These are phyloP conservation scores for Mycena floridula DNA, from an alignment of 768 basidiomycete species.

Conservation along the genomic window DNA sequence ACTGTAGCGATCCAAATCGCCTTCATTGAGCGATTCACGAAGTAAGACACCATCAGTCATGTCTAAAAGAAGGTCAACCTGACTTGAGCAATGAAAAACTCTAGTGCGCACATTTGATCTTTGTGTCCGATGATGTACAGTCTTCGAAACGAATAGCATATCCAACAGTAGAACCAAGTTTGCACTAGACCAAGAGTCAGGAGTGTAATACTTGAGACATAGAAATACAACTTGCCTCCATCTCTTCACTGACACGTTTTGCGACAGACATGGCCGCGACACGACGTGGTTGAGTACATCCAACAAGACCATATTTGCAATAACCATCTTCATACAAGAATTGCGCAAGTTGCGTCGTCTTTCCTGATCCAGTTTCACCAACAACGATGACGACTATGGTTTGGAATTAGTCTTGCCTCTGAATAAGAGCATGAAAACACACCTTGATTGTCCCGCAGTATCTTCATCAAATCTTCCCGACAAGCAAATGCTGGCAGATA, in stretches of 20 bases:
- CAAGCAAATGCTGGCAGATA: constrained; percentile 98
- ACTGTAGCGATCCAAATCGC: constrained; percentile 95
- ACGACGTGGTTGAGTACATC: constrained; percentile 97
- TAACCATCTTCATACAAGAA: constrained; percentile 98
- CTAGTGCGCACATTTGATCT: constrained; percentile 82
- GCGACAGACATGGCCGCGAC: constrained; percentile 99
- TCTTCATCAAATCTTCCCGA: constrained; percentile 84
- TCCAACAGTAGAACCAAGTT: constrained; percentile 86
- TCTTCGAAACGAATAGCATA: constrained; percentile 99
- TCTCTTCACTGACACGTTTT: constrained; percentile 99
- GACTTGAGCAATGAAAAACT: background rate
- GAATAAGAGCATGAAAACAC: constrained; percentile 7
- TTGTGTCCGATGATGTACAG: constrained; percentile 89
- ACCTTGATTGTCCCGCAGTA: constrained; percentile 95
- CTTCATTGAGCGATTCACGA: constrained; percentile 97
- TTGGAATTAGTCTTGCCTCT: constrained; percentile 2
- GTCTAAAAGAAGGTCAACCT: constrained; percentile 41
- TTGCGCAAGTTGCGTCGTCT: constrained; percentile 94
- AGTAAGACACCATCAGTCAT: constrained; percentile 99
- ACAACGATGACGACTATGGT: constrained; percentile 82
- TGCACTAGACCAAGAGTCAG: constrained; percentile 46
- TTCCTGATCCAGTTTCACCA: constrained; percentile 99
- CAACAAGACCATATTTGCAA: constrained; percentile 81
- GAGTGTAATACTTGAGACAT: background rate
- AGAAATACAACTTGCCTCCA: constrained; percentile 61